phyloP scores from a whole-genome alignment of 1,284 basidiomycete species.

The Rhodotorula sp. region DNA sequence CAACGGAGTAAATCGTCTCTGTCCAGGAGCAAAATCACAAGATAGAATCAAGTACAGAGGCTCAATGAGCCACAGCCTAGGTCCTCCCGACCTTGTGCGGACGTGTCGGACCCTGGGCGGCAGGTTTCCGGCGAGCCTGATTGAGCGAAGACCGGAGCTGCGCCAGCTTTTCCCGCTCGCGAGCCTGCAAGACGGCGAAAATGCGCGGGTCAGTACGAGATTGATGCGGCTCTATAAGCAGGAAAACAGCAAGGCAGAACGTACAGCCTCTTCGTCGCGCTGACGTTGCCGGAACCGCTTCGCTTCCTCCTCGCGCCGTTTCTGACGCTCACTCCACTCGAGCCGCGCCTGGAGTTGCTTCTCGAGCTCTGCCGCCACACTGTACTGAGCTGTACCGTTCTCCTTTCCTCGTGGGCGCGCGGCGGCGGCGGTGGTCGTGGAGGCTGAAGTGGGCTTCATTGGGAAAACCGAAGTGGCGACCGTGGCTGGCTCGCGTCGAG shows the following conservation, averaged over 20 bases:
- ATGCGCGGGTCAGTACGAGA: background rate
- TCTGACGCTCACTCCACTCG: constrained; percentile 30
- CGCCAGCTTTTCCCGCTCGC: constrained; percentile 14
- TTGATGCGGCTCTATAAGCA: no score
- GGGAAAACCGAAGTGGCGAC: background rate
- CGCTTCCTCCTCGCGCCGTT: constrained; percentile 23
- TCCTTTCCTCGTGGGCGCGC: background rate
- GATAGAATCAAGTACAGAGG: no score
- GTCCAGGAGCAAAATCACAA: no score
- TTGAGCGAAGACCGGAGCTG: constrained; percentile 11
- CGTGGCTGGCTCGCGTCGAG: background rate
- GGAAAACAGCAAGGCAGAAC: background rate
- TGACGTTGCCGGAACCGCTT: constrained; percentile 3
- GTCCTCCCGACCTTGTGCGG: no score
- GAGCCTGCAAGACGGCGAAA: constrained; percentile 2
- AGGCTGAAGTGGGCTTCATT: no score
- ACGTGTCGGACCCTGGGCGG: background rate
- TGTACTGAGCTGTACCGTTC: background rate
- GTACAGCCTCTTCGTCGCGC: constrained; percentile 17
- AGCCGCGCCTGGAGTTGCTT: constrained; percentile 9
- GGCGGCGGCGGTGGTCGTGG: background rate
- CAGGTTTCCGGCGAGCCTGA: background rate
- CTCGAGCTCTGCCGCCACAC: constrained; percentile 18
- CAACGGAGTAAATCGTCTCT: no score
- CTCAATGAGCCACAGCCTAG: no score